Evolutionary conservation across 768 basidiomycete species (phyloP).

Genomic region (Dentipellis sp.): DNA sequence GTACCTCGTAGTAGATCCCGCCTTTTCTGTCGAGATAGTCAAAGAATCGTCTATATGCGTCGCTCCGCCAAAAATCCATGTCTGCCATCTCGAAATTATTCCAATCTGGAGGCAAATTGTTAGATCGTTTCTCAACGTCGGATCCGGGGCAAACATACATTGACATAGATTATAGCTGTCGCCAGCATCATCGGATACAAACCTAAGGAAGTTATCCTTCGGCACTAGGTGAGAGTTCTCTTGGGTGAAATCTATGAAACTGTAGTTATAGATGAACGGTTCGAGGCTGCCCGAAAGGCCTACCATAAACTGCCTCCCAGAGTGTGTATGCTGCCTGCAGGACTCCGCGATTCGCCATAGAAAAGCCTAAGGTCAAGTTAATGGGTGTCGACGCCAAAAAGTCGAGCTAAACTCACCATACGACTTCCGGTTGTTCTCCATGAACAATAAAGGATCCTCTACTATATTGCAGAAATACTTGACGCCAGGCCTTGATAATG

Average conservation of each 20-base stretch:
- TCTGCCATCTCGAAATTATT: slow-evolving; percentile 3
- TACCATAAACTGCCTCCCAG: slow-evolving; percentile 61
- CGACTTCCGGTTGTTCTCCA: slow-evolving; percentile 43
- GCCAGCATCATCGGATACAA: slow-evolving; percentile 1
- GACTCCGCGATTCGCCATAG: slow-evolving; percentile 65
- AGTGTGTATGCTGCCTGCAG: slow-evolving; percentile 63
- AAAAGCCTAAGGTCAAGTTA: slow-evolving; percentile 36
- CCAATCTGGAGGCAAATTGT: neutral
- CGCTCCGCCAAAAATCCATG: slow-evolving; percentile 4
- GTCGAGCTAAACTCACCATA: slow-evolving; percentile 28
- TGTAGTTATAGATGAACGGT: neutral
- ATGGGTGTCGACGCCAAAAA: neutral
- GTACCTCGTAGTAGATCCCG: slow-evolving; percentile 6
- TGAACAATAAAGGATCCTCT: slow-evolving; percentile 45
- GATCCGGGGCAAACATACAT: neutral
- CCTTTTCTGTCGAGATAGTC: slow-evolving; percentile 7
- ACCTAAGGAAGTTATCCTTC: neutral
- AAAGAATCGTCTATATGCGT: slow-evolving; percentile 1
- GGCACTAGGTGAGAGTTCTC: neutral
- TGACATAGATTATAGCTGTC: slow-evolving; percentile 5
- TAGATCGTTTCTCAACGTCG: neutral
- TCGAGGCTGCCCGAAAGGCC: neutral
- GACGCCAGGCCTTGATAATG: slow-evolving; percentile 35
- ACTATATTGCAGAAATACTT: slow-evolving; percentile 46
- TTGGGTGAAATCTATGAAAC: neutral